Percentiles rank a stretch among this genome's conserved stretches.
Conservation (phyloP, 1,139 yeast species). For the Meyerozyma sp. region DNA sequence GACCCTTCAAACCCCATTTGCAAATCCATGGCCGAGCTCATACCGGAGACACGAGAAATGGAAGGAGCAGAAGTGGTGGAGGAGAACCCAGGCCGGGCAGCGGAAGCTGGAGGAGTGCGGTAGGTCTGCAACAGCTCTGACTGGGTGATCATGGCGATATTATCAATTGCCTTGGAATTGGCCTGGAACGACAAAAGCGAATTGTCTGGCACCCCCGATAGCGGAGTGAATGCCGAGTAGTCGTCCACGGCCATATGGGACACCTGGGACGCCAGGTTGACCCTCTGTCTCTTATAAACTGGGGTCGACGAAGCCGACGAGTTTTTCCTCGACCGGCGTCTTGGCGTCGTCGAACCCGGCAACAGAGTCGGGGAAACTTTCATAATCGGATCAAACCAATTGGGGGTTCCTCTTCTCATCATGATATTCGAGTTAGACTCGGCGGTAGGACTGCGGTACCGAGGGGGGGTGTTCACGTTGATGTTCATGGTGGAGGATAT, state of each 20-base stretch:
- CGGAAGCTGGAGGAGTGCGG: slow-evolving; percentile 17
- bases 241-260: background rate
- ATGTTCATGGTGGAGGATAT: slow-evolving; percentile 42
- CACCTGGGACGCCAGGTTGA: background rate
- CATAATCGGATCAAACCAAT: slow-evolving; percentile 43
- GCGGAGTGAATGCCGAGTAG: slow-evolving; percentile 2
- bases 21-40: background rate
- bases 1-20: background rate
- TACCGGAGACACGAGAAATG: background rate
- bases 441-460: slow-evolving; percentile 17
- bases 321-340: background rate
- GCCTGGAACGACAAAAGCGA: slow-evolving; percentile 19
- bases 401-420: slow-evolving; percentile 41
- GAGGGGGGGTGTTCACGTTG: slow-evolving; percentile 31
- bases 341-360: background rate
- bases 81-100: slow-evolving; percentile 3
- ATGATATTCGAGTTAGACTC: slow-evolving; percentile 32
- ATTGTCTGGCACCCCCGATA: slow-evolving; percentile 10
- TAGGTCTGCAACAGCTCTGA: slow-evolving; percentile 6
- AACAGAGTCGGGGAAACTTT: slow-evolving; percentile 31
- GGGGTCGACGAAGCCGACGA: background rate
- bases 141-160: slow-evolving; percentile 25
- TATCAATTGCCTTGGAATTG: slow-evolving; percentile 33
- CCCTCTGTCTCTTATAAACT: slow-evolving; percentile 3
- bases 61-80: background rate